These are phyloP conservation scores for Mytilinidion resinicola DNA, from an alignment of 495 filamentous ascomycete species.

Conservation along the genomic window DNA sequence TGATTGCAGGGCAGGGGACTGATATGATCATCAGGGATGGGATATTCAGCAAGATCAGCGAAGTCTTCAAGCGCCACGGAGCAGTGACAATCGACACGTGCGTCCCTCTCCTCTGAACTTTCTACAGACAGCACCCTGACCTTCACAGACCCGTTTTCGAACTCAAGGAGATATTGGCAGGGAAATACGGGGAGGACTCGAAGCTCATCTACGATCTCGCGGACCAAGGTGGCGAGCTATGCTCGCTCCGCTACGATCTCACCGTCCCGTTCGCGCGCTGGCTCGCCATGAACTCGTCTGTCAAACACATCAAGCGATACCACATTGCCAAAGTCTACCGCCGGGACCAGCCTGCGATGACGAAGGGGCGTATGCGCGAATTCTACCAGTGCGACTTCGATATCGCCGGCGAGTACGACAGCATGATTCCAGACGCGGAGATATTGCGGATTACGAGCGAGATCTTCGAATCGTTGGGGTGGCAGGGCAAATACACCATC, in stretches of 20 bases:
- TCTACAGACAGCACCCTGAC: not conserved
- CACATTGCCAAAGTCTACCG: slow-evolving; percentile 87
- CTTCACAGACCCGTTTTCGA: slow-evolving; percentile 59
- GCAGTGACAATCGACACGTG: slow-evolving; percentile 76
- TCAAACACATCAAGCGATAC: slow-evolving; percentile 76
- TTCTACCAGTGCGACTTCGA: slow-evolving; percentile 99
- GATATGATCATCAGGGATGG: slow-evolving; percentile 75
- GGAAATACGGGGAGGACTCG: slow-evolving; percentile 88
- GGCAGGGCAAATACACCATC: slow-evolving; percentile 67
- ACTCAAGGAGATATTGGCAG: slow-evolving; percentile 69
- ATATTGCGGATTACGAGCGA: slow-evolving; percentile 77
- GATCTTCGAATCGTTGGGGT: slow-evolving; percentile 77
- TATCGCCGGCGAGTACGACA: slow-evolving; percentile 80
- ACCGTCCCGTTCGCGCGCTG: slow-evolving; percentile 87
- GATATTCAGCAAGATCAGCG: slow-evolving; percentile 75
- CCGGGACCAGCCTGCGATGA: slow-evolving; percentile 74
- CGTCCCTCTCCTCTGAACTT: slow-evolving; percentile 10
- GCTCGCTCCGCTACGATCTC: slow-evolving; percentile 81
- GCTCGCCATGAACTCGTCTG: slow-evolving; percentile 73
- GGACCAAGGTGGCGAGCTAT: slow-evolving; percentile 80
- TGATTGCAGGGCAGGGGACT: slow-evolving; percentile 52
- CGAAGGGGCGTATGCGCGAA: slow-evolving; percentile 87
- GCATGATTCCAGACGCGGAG: slow-evolving; percentile 97
- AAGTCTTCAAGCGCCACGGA: slow-evolving; percentile 85
- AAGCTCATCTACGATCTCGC: slow-evolving; percentile 86